Conservation (phyloP, 2,329 filamentous ascomycete genomes). For the Fonsecaea nubica region DNA sequence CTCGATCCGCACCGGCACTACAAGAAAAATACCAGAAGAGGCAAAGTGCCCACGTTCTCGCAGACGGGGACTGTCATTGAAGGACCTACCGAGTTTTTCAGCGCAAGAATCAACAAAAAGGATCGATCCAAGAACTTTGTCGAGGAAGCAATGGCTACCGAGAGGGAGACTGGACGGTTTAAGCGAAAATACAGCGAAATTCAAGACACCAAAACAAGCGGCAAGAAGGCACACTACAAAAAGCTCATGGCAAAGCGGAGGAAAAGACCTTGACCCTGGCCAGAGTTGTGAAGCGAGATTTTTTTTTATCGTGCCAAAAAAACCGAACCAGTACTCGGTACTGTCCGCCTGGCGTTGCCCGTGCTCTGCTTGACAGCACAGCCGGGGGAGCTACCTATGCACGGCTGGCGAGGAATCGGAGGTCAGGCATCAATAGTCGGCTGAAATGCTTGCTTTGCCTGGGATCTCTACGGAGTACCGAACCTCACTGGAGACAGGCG, state of each 20-base stretch:
- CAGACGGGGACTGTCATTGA: conserved; percentile 88
- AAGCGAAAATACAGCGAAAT: conserved; percentile 87
- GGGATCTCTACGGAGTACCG: background rate
- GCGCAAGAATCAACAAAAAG: conserved; percentile 79
- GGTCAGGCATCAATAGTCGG: background rate
- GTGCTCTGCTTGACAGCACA: background rate
- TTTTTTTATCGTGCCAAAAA: background rate
- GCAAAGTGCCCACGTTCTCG: conserved; percentile 77
- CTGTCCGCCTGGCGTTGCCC: background rate
- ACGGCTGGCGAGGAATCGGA: background rate
- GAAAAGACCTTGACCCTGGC: conserved; percentile 28
- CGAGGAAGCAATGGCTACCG: conserved; percentile 77
- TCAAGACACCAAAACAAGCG: conserved; percentile 80
- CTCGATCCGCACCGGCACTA: conserved; percentile 89
- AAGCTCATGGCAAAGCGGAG: conserved; percentile 69
- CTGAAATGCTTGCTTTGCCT: background rate
- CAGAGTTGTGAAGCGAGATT: background rate
- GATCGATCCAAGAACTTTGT: conserved; percentile 86
- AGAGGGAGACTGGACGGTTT: conserved; percentile 73
- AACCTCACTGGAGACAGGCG: background rate
- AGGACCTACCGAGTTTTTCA: conserved; percentile 87
- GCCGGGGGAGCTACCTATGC: background rate
- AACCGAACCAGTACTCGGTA: background rate
- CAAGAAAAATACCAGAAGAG: conserved; percentile 77
- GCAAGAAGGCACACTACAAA: conserved; percentile 89